Percentiles rank a stretch among this genome's conserved stretches.
Evolutionary conservation across 140 eudicot genomes (phyloP).

Genomic region (Flaveria floridana): DNA sequence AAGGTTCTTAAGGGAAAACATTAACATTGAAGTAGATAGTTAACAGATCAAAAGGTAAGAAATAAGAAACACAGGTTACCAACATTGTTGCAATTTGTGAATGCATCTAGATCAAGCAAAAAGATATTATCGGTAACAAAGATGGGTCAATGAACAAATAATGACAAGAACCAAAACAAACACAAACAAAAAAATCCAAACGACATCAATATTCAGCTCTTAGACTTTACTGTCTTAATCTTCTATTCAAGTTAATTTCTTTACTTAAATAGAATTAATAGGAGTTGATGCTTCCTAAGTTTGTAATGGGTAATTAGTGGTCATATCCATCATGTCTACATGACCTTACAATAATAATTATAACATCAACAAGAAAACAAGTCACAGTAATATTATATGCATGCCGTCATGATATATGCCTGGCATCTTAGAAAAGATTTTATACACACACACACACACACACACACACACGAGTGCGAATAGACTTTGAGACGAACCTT

Average conservation of each 20-base stretch:
- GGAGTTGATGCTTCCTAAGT: neutral
- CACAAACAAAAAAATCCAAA: too few species aligned
- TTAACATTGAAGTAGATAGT: neutral
- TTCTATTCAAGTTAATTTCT: too few species aligned
- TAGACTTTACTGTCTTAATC: too few species aligned
- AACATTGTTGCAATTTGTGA: neutral
- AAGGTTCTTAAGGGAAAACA: neutral
- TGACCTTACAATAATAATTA: neutral
- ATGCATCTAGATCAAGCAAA: neutral
- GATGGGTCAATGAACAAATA: too few species aligned
- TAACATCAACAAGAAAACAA: neutral
- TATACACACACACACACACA: neutral
- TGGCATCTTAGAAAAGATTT: neutral
- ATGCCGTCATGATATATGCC: neutral
- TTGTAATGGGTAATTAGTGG: neutral
- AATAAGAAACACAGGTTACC: neutral
- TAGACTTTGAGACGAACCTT: constrained; percentile 25
- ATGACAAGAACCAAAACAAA: too few species aligned
- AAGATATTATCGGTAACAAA: too few species aligned
- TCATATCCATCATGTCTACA: neutral
- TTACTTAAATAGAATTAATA: neutral
- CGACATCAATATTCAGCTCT: too few species aligned
- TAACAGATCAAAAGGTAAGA: neutral
- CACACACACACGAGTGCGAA: neutral
- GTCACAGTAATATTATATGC: neutral